These are phyloP conservation scores for Moniliophthora roreri DNA, from an alignment of 1,284 basidiomycete genomes.

Conservation along the genomic window DNA sequence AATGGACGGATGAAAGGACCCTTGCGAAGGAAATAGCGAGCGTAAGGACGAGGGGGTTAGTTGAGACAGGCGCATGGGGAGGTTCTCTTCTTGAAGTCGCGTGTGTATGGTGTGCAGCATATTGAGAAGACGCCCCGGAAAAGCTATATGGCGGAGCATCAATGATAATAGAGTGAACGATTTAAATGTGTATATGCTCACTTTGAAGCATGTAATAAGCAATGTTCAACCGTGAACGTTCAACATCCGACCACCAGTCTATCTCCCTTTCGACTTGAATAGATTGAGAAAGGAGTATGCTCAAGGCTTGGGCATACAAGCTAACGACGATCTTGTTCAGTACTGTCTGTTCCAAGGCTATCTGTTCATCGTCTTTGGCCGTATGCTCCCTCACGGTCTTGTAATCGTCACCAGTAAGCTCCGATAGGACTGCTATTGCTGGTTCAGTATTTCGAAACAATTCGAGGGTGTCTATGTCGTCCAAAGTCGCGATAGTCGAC, in stretches of 20 bases:
- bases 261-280: conserved; percentile 64
- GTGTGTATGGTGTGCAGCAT: conserved; percentile 41
- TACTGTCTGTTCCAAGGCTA: conserved; percentile 17
- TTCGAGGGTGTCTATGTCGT: not conserved
- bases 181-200: conserved; percentile 41
- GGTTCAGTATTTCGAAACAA: not conserved
- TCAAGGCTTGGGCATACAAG: conserved; percentile 59
- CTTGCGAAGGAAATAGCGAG: conserved; percentile 44
- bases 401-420: not conserved
- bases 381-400: not conserved
- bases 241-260: conserved; percentile 75
- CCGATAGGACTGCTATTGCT: not conserved
- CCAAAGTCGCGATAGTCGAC: not conserved
- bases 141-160: conserved; percentile 37
- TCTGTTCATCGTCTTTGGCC: conserved; percentile 1
- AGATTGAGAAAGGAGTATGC: conserved; percentile 60
- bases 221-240: conserved; percentile 49
- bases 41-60: conserved; percentile 53
- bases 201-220: conserved; percentile 68
- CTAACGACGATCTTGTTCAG: conserved; percentile 50
- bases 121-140: conserved; percentile 53
- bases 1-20: conserved; percentile 42
- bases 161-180: not conserved
- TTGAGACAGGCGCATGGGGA: conserved; percentile 47
- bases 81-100: conserved; percentile 42